Evolutionary conservation across 2,329 filamentous ascomycete species (phyloP).

Genomic region (Zarea fungicola): DNA sequence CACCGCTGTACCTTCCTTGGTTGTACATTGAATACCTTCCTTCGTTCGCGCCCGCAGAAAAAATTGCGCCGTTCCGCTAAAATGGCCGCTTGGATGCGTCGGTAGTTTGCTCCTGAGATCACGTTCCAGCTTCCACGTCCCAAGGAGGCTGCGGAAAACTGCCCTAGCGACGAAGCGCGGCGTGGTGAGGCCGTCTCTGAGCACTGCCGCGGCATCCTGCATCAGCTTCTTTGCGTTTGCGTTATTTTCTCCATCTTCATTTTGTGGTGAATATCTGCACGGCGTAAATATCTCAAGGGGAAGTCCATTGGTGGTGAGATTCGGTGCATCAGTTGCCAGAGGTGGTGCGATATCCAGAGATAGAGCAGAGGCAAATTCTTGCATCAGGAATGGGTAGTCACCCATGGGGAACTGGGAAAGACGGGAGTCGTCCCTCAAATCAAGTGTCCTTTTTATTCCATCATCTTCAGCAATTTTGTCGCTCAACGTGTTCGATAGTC

Average conservation of each 20-base stretch:
- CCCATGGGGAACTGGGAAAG: slow-evolving; percentile 75
- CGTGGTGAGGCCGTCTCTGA: slow-evolving; percentile 36
- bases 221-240: slow-evolving; percentile 39
- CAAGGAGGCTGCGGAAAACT: slow-evolving; percentile 66
- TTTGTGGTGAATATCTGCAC: slow-evolving; percentile 43
- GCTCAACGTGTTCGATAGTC: slow-evolving; percentile 23
- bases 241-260: slow-evolving; percentile 31
- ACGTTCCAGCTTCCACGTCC: slow-evolving; percentile 60
- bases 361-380: slow-evolving; percentile 59
- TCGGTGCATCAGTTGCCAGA: slow-evolving; percentile 22
- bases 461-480: slow-evolving; percentile 39
- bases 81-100: slow-evolving; percentile 58
- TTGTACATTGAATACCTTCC: slow-evolving; percentile 40
- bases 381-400: slow-evolving; percentile 72
- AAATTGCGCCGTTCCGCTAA: slow-evolving; percentile 61
- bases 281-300: slow-evolving; percentile 53
- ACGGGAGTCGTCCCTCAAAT: slow-evolving; percentile 46
- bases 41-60: slow-evolving; percentile 54
- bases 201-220: slow-evolving; percentile 39
- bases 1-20: slow-evolving; percentile 10
- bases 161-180: slow-evolving; percentile 56
- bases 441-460: slow-evolving; percentile 41
- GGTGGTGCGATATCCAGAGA: slow-evolving; percentile 40
- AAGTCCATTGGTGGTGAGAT: slow-evolving; percentile 35
- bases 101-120: slow-evolving; percentile 49